Base-by-base conservation (phyloP, 768 basidiomycete species). In the Russula olivacea region DNA sequence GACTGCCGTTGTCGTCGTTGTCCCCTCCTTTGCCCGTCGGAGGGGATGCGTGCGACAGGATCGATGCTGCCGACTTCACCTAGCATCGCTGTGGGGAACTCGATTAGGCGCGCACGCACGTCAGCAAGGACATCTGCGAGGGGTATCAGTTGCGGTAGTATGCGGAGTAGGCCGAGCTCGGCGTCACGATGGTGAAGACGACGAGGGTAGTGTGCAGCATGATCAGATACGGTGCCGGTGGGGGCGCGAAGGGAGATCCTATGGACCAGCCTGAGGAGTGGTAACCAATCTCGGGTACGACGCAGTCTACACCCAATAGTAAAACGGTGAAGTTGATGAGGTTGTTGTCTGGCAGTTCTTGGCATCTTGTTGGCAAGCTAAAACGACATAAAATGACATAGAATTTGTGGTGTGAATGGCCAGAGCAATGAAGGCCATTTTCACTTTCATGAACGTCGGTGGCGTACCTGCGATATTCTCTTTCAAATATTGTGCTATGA, bases 21-120 rank as follows among this genome's bases (percentile, higher is more conserved):
- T 65, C 61, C 17, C 50, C 49, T 19, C 34, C 56, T 56, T 54
- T 55, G 7, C 66, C 59, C 60, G 15, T 79, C 76, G 65, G 80
- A 79, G 0, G 92, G 87, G 25, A 96, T 78, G 32, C 89, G 85
- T 68, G 89, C 89, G 17, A 79, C 77, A 28, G 89, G 84, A 74
- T 99, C 96, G 41, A 99, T n/a, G n/a, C n/a, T 74, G 2, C 96
- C 96, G 7, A 98, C 87, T 75, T 99, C 96, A 43, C 96, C 96
- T 1, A 99, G 76, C 84, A 97, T 89, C 12, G 91, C 87, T 45
- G 76, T 70, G 2, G 89, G 84, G 68, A 86, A 86, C 2, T 72
- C 71, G n/a, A 68, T 65, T 17, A 98, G 79, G 71, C 88, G 81
- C 10, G 66, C 62, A 53, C 84, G 82, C 55, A 98, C 73, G 28